A percentile compares a stretch with the other conserved stretches of the same genome.
Evolutionary conservation across 352 stramenopile species (phyloP).

Genomic region (Globisporangium nodosum): DNA sequence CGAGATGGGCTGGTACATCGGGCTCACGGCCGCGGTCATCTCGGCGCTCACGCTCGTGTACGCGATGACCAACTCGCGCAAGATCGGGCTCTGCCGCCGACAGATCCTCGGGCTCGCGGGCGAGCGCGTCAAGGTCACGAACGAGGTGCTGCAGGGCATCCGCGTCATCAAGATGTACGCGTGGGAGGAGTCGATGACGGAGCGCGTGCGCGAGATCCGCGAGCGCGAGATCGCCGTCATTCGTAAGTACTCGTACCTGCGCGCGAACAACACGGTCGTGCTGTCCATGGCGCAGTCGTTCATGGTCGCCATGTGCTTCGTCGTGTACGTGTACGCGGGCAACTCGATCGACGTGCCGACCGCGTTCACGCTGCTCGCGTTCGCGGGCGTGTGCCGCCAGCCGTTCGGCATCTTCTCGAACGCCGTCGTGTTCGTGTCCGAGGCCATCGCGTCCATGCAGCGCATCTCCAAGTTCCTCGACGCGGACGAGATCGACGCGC

Average conservation of each 20-base stretch:
- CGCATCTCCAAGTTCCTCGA: constrained; percentile 27
- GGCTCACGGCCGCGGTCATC: constrained; percentile 12
- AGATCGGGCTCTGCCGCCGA: constrained; percentile 9
- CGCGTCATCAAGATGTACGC: constrained; percentile 89
- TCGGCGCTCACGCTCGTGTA: constrained; percentile 5
- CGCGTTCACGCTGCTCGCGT: constrained; percentile 29
- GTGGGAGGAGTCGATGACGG: constrained; percentile 54
- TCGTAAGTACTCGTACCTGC: constrained; percentile 30
- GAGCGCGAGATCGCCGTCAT: constrained; percentile 31
- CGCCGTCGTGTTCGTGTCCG: constrained; percentile 19
- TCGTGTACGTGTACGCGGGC: constrained; percentile 20
- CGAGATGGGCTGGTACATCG: constrained; percentile 17
- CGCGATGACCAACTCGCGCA: constrained; percentile 8
- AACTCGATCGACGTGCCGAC: constrained; percentile 16
- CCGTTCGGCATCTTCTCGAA: constrained; percentile 36
- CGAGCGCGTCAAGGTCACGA: constrained; percentile 90
- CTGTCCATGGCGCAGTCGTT: constrained; percentile 16
- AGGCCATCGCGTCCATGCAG: constrained; percentile 23
- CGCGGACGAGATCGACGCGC: constrained; percentile 22
- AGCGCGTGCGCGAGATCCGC: constrained; percentile 33
- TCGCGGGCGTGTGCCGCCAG: constrained; percentile 26
- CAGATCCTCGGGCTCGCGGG: constrained; percentile 35
- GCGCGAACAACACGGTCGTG: constrained; percentile 21
- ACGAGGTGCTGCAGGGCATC: constrained; percentile 90
- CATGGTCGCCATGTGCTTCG: constrained; percentile 17